These are phyloP conservation scores for Brassica balearica DNA, from an alignment of 441 rosid species.

Conservation along the genomic window DNA sequence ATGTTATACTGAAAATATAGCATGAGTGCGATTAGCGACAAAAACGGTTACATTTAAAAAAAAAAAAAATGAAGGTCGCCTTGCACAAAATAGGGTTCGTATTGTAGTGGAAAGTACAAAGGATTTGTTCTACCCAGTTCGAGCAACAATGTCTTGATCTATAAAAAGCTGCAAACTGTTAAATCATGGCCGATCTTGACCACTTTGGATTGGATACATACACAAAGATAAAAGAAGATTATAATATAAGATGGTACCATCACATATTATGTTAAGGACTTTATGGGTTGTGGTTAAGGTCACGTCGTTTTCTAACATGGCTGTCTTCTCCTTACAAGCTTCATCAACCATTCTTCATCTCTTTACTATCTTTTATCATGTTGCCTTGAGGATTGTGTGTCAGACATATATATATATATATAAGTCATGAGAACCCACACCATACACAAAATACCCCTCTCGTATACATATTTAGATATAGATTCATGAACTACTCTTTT, in stretches of 20 bases:
- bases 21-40: conserved; percentile 25
- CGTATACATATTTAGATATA: not conserved
- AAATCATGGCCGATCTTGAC: conserved; percentile 46
- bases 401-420: conserved; percentile 23
- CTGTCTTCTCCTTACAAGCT: conserved; percentile 48
- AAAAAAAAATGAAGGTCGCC: conserved; percentile 28
- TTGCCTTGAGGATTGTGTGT: conserved; percentile 46
- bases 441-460: too few species aligned
- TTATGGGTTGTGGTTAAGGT: conserved; percentile 46
- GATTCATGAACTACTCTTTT: not conserved
- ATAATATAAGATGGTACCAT: conserved; percentile 37
- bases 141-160: conserved; percentile 45
- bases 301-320: conserved; percentile 49
- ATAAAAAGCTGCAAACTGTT: conserved; percentile 46
- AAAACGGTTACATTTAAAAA: not conserved
- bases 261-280: conserved; percentile 36
- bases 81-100: conserved; percentile 43
- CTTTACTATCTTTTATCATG: conserved; percentile 50
- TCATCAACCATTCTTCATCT: conserved; percentile 46
- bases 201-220: conserved; percentile 33
- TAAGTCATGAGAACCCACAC: too few species aligned
- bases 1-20: conserved; percentile 2
- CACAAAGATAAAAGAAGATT: conserved; percentile 32
- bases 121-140: conserved; percentile 43
- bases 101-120: conserved; percentile 38